A percentile compares a stretch with the other conserved stretches of the same genome.
These are phyloP conservation scores for Leptographium wingfieldii DNA, from an alignment of 2,329 filamentous ascomycete genomes.

Conservation along the genomic window DNA sequence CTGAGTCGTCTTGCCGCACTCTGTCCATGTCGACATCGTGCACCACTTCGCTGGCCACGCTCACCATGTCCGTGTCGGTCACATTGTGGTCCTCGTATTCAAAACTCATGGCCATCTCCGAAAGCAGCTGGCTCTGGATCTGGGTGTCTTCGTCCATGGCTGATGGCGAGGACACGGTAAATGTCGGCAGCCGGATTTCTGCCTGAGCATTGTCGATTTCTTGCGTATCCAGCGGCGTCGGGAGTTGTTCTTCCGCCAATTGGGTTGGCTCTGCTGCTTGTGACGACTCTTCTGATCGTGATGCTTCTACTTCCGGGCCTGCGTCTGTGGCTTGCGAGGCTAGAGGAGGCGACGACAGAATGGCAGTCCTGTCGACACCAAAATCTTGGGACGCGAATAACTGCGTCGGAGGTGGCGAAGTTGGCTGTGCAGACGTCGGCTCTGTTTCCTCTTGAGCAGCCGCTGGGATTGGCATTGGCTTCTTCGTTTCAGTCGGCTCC, in stretches of 20 bases:
- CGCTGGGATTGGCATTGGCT: neutral
- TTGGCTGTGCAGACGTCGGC: neutral
- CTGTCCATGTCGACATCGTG: neutral
- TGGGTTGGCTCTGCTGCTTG: neutral
- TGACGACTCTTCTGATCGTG: neutral
- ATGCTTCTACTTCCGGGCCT: neutral
- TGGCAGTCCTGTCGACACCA: neutral
- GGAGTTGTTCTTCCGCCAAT: neutral
- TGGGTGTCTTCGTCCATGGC: conserved; percentile 8
- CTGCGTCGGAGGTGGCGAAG: conserved; percentile 4
- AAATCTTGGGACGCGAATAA: neutral
- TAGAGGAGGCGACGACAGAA: neutral
- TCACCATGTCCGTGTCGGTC: conserved; percentile 5
- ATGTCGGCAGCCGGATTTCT: neutral
- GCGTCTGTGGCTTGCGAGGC: neutral
- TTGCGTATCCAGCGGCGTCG: conserved; percentile 9
- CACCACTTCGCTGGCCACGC: neutral
- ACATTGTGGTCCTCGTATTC: neutral
- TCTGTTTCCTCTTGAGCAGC: neutral
- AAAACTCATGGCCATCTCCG: conserved; percentile 11
- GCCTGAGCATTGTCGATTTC: neutral
- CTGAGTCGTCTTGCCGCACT: neutral
- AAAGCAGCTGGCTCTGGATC: conserved; percentile 12
- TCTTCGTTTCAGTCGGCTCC: neutral
- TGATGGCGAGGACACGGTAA: neutral